Evolutionary conservation across 176 grass and related monocot species (phyloP).

Genomic region (Pontederia paniculata): DNA sequence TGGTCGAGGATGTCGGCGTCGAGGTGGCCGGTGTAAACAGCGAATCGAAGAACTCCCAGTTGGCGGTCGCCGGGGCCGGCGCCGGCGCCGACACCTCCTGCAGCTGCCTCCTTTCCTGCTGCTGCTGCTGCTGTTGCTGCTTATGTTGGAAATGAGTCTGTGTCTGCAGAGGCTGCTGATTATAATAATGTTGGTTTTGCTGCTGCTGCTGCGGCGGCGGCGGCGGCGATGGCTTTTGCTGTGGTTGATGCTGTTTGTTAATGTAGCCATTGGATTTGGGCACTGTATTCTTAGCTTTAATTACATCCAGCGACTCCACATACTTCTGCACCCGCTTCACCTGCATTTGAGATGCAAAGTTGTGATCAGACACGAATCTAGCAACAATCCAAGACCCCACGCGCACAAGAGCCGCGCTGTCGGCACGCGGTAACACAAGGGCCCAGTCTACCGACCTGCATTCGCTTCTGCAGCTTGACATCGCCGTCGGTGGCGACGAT

Average conservation of each 20-base stretch:
- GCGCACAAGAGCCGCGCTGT: background rate
- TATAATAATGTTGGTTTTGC: background rate
- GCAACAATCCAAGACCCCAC: conserved; percentile 3
- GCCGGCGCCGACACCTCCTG: conserved; percentile 1
- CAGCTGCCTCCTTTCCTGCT: conserved; percentile 8
- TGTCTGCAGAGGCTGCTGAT: background rate
- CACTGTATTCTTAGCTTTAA: conserved; percentile 52
- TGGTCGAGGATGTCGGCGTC: conserved; percentile 40
- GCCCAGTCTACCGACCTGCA: conserved; percentile 31
- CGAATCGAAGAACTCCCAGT: conserved; percentile 81
- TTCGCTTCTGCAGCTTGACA: conserved; percentile 53
- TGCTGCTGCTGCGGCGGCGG: conserved; percentile 8
- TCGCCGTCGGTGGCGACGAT: conserved; percentile 62
- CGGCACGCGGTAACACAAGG: background rate
- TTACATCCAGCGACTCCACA: conserved; percentile 74
- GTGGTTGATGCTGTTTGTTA: conserved; percentile 7
- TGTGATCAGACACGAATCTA: background rate
- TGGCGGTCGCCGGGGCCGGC: conserved; percentile 17
- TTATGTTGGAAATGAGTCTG: conserved; percentile 1
- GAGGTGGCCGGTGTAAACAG: conserved; percentile 69
- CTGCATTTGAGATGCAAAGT: conserved; percentile 20
- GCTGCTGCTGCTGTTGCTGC: conserved; percentile 19
- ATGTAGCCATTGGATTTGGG: conserved; percentile 18
- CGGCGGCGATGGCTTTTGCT: background rate
- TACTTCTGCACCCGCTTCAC: conserved; percentile 91